A percentile compares a stretch with the other conserved stretches of the same genome.
Evolutionary conservation across 2,329 filamentous ascomycete species (phyloP).

Genomic region (Akanthomyces uredinophilus): DNA sequence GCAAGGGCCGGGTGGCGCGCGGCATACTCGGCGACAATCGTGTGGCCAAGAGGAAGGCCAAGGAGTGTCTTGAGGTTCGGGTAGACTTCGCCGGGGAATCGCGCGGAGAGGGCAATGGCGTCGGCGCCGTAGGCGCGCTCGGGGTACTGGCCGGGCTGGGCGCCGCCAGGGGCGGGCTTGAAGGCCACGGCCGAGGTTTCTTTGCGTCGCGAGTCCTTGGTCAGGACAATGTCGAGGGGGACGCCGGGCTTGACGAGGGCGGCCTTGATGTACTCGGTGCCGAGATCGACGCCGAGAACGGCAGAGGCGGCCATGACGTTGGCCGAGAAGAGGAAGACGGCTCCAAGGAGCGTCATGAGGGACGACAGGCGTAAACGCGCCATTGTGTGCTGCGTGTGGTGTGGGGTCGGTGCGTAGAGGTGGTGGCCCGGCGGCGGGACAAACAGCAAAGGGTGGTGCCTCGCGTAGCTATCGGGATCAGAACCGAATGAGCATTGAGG

Average conservation of each 20-base stretch:
- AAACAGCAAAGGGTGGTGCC: neutral
- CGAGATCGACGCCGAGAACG: conserved; percentile 88
- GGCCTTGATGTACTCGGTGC: conserved; percentile 96
- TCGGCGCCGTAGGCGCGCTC: conserved; percentile 91
- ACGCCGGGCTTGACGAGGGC: conserved; percentile 93
- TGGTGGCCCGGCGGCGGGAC: neutral
- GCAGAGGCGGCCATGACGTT: conserved; percentile 57
- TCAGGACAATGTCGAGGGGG: conserved; percentile 94
- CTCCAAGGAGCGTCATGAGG: conserved; percentile 35
- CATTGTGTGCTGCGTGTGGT: conserved; percentile 24
- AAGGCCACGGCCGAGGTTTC: conserved; percentile 88
- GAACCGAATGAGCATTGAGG: neutral
- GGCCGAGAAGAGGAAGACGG: conserved; percentile 31
- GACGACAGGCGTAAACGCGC: conserved; percentile 30
- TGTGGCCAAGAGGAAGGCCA: conserved; percentile 61
- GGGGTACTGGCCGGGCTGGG: conserved; percentile 64
- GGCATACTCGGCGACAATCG: conserved; percentile 64
- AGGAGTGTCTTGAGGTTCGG: conserved; percentile 87
- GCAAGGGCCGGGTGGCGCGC: conserved; percentile 73
- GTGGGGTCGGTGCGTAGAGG: neutral
- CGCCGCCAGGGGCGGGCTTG: conserved; percentile 69
- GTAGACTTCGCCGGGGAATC: conserved; percentile 91
- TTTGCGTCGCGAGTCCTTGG: conserved; percentile 96
- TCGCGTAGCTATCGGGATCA: neutral
- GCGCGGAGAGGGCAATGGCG: conserved; percentile 76